Evolutionary conservation across 225 moss, liverwort and hornwort species (phyloP).

Genomic region (Pleurozium schreberi): DNA sequence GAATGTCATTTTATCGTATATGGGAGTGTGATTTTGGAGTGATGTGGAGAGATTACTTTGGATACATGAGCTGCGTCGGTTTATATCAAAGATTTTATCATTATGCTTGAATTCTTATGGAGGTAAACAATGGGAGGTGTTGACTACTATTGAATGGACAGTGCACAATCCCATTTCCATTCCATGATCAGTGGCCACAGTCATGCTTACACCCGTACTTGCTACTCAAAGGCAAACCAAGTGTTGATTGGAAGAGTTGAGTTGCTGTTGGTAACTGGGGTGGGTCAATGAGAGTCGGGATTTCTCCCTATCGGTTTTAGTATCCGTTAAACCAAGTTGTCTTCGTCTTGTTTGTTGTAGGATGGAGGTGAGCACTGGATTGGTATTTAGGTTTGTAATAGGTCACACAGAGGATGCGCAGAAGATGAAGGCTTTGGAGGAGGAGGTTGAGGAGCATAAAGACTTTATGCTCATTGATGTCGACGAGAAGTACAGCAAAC

Average conservation of each 20-base stretch:
- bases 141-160: neutral
- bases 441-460: slow-evolving; percentile 52
- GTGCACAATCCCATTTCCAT: neutral
- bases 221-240: no score
- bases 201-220: neutral
- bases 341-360: slow-evolving; percentile 16
- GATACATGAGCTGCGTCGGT: neutral
- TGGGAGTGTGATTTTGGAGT: neutral
- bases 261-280: neutral
- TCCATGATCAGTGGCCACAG: neutral
- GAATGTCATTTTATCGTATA: neutral
- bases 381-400: slow-evolving; percentile 81
- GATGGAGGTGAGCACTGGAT: slow-evolving; percentile 58
- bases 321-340: neutral
- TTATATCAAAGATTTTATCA: no score
- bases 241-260: no score
- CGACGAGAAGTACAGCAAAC: slow-evolving; percentile 69
- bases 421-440: slow-evolving; percentile 45
- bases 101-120: neutral
- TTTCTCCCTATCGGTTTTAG: neutral
- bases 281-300: neutral
- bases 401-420: slow-evolving; percentile 54
- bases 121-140: neutral
- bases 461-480: slow-evolving; percentile 85
- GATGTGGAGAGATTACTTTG: neutral